Evolutionary conservation across 2,329 filamentous ascomycete genomes (phyloP), one percentile per base, ranked within the genome.

Genomic region (Pestalotiopsis sp.): DNA sequence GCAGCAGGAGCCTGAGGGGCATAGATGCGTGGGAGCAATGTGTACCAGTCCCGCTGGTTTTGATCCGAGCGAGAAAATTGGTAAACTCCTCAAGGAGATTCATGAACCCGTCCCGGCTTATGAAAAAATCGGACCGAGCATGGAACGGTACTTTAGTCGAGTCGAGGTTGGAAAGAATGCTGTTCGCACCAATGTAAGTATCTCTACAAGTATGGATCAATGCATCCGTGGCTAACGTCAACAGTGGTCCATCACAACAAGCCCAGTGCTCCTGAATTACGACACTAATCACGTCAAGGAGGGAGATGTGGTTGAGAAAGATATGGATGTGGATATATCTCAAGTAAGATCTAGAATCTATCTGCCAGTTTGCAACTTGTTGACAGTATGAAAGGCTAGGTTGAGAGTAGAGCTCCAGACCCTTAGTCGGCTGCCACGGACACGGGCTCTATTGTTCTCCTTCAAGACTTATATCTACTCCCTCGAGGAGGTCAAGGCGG

Each of bases 401-500:
- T 23, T 61, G 41, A 27, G 49, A 41, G n/a, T 23, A 6, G 86
- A 89, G 74, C 77, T 87, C 14, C 86, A 89, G 73, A 86, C 85
- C 0, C 71, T 88, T 38, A 85, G 80, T 1, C 80, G 86, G 1
- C 78, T 88, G 7, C 86, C 86, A 0, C 73, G 79, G 68, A 85
- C 83, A 0, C 74, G 75, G 2, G 82, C 83, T 0, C 75, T 88
- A 1, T 73, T 88, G 13, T 88, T 88, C 74, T 85, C 85, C 11
- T 87, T 88, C 79, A 88, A 88, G 77, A 87, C 86, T 0, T 87
- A 87, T 68, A 68, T 87, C 17, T 87, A 87, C 64, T 82, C 83
- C 0, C 69, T 88, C 0, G 69, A 75, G 9, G 80, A 86, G 3
- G 80, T 88, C 72, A 87, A 84, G 71, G 79, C 75, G 0, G 86